Base-by-base conservation (phyloP, 164 flowering plant species). In the Stephania cephalantha region DNA sequence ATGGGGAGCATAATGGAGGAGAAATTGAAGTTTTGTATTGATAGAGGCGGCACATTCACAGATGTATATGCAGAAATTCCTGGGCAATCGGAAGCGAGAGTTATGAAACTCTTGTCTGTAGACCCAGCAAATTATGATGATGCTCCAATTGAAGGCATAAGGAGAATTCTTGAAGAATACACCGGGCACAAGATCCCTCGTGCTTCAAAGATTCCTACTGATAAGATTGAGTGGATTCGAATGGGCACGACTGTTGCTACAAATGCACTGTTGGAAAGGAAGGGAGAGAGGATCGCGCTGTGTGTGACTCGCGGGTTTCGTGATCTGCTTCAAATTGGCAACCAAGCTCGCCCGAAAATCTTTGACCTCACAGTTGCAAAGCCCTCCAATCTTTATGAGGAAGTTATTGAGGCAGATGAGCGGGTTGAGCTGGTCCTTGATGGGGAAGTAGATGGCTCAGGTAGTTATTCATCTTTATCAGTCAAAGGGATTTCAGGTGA, bases 211-310 rank as follows among this genome's bases (percentile, higher is more conserved):
- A 84, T 93, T 20, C 97, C 99, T 3, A 95, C 98, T 0, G 92
- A 92, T 74, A 91, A 85, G 77, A 95, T 95, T 45, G 97, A 92
- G 79, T 95, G 98, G 98, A 86, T 95, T 31, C 82, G 99, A 79
- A 95, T 95, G 99, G 98, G 98, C 12, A 95, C 99, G 3, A 95
- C 99, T 12, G 97, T 95, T 30, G 99, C 99, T 1, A 95, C 99
- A 48, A 95, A 95, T 84, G 99, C 99, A 44, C 85, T 95, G 15
- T 78, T 95, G 73, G 98, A 95, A 83, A 86, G 99, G 74, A 95
- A 95, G 76, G 99, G 98, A 6, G 97, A 93, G 75, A 92, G 90
- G 72, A 91, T 95, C 78, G 99, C 99, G 22, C 78, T 95, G 2
- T 95, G 99, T 80, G 99, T 95, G 20, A 95, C 97, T 69, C 77